Evolutionary conservation across 768 basidiomycete genomes (phyloP), one percentile per base, ranked within the genome.

Genomic region (Suillus luteus): DNA sequence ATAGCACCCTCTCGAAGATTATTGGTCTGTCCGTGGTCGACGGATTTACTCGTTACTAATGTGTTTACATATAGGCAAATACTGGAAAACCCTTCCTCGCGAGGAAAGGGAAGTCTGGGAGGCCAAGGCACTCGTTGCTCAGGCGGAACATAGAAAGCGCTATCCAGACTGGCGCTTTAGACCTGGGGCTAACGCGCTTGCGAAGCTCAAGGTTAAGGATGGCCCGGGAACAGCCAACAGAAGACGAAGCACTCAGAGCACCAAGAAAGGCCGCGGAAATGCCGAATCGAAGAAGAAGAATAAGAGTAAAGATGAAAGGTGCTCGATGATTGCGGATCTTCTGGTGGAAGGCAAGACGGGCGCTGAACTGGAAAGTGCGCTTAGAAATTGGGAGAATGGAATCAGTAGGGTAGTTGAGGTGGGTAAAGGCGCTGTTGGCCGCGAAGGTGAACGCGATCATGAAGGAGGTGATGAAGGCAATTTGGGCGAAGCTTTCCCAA

Each of bases 131-230:
- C 79, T 84, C 48, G 78, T 83, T 6, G 91, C 91, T 0, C 88
- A 88, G 70, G 86, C 83, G 0, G 91, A 91, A 72, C 91, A 93
- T 72, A 82, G 90, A 60, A 80, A 80, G 57, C 81, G 84, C 62
- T 92, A 92, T 72, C 91, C 91, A 1, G 89, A 92, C 74, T 93
- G 92, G 91, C 81, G 92, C 58, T 93, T 92, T 73, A 82, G 88
- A 57, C 90, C 89, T 5, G 86, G 85, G n/a, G 76, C 82, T 49
- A 82, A 78, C 66, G 80, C 74, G 59, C 75, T 81, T 59, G 78
- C 75, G 57, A 76, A 70, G 66, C 68, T 67, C 55, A 78, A 76
- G 70, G 74, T 80, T 66, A 78, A 79, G 63, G 78, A 82, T 66
- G 77, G 82, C 11, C 77, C 77, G 22, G 73, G 76, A 62, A 24